Conservation (phyloP, 176 grass and related monocot species). For the Thalia dealbata region DNA sequence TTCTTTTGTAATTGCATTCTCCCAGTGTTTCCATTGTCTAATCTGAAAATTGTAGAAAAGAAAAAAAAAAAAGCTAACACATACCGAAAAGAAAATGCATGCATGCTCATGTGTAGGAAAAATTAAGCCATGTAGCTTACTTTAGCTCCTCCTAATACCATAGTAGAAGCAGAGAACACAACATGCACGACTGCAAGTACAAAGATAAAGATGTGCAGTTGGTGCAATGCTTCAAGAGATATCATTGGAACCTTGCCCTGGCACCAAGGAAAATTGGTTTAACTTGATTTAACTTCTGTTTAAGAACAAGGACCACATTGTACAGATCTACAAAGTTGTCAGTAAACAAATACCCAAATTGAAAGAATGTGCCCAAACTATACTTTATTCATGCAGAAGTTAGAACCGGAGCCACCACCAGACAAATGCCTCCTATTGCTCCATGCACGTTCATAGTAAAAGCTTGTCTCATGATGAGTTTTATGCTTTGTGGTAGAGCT, state of each 20-base stretch:
- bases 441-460: not conserved
- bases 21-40: slow-evolving; percentile 55
- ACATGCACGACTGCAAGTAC: slow-evolving; percentile 66
- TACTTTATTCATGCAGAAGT: slow-evolving; percentile 14
- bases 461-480: not conserved
- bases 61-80: not conserved
- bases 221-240: slow-evolving; percentile 52
- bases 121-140: slow-evolving; percentile 18
- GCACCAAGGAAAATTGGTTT: not conserved
- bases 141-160: slow-evolving; percentile 59
- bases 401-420: not conserved
- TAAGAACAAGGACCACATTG: not conserved
- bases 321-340: not conserved
- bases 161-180: slow-evolving; percentile 48
- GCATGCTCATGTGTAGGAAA: not conserved
- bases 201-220: slow-evolving; percentile 93
- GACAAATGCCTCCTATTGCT: slow-evolving; percentile 15
- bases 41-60: slow-evolving; percentile 29
- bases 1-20: slow-evolving; percentile 32
- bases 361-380: not conserved
- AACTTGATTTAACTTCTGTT: not conserved
- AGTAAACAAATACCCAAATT: not conserved
- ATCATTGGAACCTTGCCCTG: slow-evolving; percentile 67
- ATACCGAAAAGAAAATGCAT: not conserved
- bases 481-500: slow-evolving; percentile 3